Conservation (phyloP, 176 grass and related monocot species). For the Metroxylon sagu region DNA sequence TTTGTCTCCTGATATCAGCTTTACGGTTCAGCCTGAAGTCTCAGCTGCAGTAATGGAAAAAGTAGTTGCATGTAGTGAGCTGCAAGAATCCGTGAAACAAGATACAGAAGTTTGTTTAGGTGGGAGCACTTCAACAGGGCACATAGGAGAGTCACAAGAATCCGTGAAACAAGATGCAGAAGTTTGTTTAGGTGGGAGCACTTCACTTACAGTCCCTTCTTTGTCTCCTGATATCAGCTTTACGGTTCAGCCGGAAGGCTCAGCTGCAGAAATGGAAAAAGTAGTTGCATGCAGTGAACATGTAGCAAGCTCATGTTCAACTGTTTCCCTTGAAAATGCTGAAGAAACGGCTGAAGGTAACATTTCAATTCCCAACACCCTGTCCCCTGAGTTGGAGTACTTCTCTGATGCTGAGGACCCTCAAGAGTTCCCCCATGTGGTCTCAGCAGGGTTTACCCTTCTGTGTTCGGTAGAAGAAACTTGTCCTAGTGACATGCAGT, state of each 20-base stretch:
- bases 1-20: constrained; percentile 2
- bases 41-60: constrained; percentile 16
- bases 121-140: constrained; percentile 6
- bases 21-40: constrained; percentile 13
- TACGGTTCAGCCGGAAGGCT: constrained; percentile 15
- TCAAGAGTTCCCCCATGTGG: background rate
- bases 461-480: constrained; percentile 10
- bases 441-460: background rate
- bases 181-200: constrained; percentile 24
- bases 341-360: background rate
- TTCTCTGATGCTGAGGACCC: constrained; percentile 2
- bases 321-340: background rate
- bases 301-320: background rate
- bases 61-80: constrained; percentile 10
- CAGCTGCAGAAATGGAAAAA: constrained; percentile 13
- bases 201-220: constrained; percentile 9
- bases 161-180: constrained; percentile 22
- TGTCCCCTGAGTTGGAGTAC: background rate
- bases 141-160: constrained; percentile 13
- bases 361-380: background rate
- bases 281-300: constrained; percentile 18
- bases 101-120: constrained; percentile 23
- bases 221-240: constrained; percentile 1
- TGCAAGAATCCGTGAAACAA: constrained; percentile 10
- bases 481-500: constrained; percentile 11